Base-by-base conservation (phyloP, 192 early-diverging fungal genomes). In the Podochytrium sp. region DNA sequence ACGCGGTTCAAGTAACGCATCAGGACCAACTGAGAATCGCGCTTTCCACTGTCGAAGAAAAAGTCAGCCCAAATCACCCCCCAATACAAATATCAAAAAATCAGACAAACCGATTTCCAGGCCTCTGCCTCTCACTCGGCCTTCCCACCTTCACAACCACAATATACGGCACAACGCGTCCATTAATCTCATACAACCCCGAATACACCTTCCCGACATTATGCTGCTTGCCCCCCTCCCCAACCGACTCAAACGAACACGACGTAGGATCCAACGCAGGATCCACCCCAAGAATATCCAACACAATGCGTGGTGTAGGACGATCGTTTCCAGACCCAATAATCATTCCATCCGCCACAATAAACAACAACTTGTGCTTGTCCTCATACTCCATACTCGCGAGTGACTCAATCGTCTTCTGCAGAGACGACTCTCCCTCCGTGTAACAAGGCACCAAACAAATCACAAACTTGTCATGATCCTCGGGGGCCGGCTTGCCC, bases 1-100 rank as follows among this genome's bases (percentile, higher is more conserved):
- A 99, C 95, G 78, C 95, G 91, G 78, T 95, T 96, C 71, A 99
- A 86, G 90, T 98, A 99, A 47, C 90, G 85, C 98, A 99, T 99
- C 75, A 98, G 85, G 41, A 99, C 84, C 85, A 99, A 90, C 80
- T 99, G 98, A 58, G 98, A 97, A 83, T 99, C 98, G 63, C 98
- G 94, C 86, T 99, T 99, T 74, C 98, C 98, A 51, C 81, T 79
- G 27, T 50, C 33, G 56, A 35, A 71, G 25, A 50, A 4, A 20
- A 2, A 41, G 69, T 59, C 35, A 60, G 34, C 30, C 20, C 20
- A 34, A 5, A 33, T 3, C 51, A 23, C 47, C 18, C 25, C 14
- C 39, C 7, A 30, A 75, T 0, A 50, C 32, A 27, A 67, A 32
- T 12, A 43, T 32, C 37, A 61, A 5, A 29, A 64, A 52, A 75